Evolutionary conservation across 768 basidiomycete species (phyloP), one percentile per base, ranked within the genome.

Genomic region (Lanmaoa rubissima): DNA sequence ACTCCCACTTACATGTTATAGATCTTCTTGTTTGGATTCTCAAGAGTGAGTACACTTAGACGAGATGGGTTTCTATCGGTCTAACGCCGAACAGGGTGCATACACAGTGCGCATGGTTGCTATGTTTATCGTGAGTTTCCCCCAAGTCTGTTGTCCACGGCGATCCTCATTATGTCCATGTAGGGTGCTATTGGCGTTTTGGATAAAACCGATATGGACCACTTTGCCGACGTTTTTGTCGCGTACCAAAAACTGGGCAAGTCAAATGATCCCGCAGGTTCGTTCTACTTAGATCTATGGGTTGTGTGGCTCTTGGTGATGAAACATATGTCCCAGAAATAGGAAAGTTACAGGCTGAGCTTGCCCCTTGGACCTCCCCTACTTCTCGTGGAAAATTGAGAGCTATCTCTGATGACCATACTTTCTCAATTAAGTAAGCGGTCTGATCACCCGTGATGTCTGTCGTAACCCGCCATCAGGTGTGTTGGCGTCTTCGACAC

Each of bases 21-120:
- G 88, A 84, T 90, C 14, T 90, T 86, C 68, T 76, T 89, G 31
- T 90, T 90, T 69, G 88, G 88, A 8, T 90, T 90, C 69, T 89
- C 87, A 16, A 76, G 88, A 66, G 86, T 86, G 65, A 57, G 79
- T 36, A 24, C 13, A 24, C 48, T 44, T 46, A 28, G 12, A 26
- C 11, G 21, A 26, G 14, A 36, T 35, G 17, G 11, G 21, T 34
- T 31, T 17, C 17, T 19, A 28, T 24, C 35, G 31, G 45, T 45
- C 57, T 69, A 35, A 65, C 45, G 7, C 26, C 19, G 12, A 44
- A 36, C 54, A 88, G 87, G 88, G 88, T 6, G 88, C 87, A 59
- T 90, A 89, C 66, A 89, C 88, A 0, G 88, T 80, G 7, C 78
- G 88, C 34, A 88, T 88, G 85, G 77, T 88, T 10, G 86, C 86